Evolutionary conservation across 2,329 filamentous ascomycete genomes (phyloP).

Genomic region (Penicillium vulpinum): DNA sequence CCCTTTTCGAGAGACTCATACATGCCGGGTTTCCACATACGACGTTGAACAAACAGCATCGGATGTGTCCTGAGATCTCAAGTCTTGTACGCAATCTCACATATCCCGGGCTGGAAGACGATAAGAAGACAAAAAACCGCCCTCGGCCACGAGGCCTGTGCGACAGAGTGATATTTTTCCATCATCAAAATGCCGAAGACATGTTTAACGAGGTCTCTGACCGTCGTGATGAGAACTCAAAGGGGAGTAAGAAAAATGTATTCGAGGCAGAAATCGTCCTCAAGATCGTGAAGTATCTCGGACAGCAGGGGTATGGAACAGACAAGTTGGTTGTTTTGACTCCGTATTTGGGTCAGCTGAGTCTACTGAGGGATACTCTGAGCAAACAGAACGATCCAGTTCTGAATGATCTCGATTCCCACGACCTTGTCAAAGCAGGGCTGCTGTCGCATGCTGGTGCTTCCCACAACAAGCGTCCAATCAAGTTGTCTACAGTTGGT

Average conservation of each 20-base stretch:
- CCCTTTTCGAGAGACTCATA: conserved; percentile 69
- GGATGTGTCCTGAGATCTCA: conserved; percentile 70
- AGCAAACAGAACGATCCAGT: conserved; percentile 61
- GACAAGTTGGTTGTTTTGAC: conserved; percentile 68
- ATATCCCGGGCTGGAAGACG: conserved; percentile 64
- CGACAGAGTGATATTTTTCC: conserved; percentile 64
- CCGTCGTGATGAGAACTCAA: conserved; percentile 50
- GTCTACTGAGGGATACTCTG: conserved; percentile 56
- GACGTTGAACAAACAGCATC: conserved; percentile 62
- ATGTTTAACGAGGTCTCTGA: conserved; percentile 48
- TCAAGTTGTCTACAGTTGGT: conserved; percentile 71
- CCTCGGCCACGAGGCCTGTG: conserved; percentile 57
- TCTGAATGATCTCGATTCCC: conserved; percentile 67
- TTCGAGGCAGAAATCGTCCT: conserved; percentile 69
- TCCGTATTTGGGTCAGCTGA: conserved; percentile 70
- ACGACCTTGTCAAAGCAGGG: conserved; percentile 63
- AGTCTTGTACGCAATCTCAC: conserved; percentile 57
- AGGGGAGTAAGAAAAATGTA: conserved; percentile 60
- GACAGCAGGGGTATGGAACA: conserved; percentile 69
- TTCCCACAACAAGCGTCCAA: conserved; percentile 51
- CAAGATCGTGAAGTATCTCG: conserved; percentile 65
- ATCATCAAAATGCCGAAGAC: conserved; percentile 60
- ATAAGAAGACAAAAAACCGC: conserved; percentile 50
- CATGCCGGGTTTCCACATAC: conserved; percentile 54
- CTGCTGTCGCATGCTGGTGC: conserved; percentile 57